Evolutionary conservation across 2,329 filamentous ascomycete species (phyloP), one percentile per base, ranked within the genome.

Genomic region (Alternaria sp.): DNA sequence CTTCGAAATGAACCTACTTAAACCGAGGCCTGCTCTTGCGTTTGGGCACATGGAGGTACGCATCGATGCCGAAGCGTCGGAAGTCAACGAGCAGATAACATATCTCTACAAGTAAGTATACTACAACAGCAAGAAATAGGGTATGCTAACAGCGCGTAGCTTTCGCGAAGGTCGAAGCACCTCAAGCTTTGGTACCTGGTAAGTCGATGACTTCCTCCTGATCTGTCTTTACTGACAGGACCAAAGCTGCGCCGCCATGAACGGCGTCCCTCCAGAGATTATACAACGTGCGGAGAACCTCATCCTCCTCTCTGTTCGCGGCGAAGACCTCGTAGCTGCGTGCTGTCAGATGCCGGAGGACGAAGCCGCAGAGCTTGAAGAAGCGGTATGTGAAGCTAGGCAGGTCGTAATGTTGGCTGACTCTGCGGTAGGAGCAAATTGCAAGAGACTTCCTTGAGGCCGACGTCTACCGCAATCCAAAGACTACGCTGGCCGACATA

Each of bases 151-250:
- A 11, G 11, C 44, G 12, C 1, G 0, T 45, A 86, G 84, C 68
- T 84, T 88, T 65, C 79, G 81, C 40, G 68, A 83, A 3, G 94
- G 94, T 0, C 86, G 90, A 59, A 95, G 90, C 70, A 88, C 84
- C 8, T 91, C 91, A 13, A 97, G 93, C 74, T 96, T 97, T 73
- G 96, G 96, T 1, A 92, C 90, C 26, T 86, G 87, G 79, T 87
- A 77, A 60, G 78, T 66, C 6, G 17, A 10, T 17, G 1, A 3
- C 30, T 7, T 11, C 1, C 2, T 1, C 10, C 2, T 28, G 1
- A 3, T 9, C 10, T 11, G 1, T 11, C 9, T 30, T 13, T 1
- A 17, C 57, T 69, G 40, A 70, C 46, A 32, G 2, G 36, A 8
- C 9, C 26, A 50, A 63, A 87, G 85, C 57, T 98, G 96, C 75